phyloP scores from a whole-genome alignment of 768 basidiomycete species.

The Lentinula guzmanii region DNA sequence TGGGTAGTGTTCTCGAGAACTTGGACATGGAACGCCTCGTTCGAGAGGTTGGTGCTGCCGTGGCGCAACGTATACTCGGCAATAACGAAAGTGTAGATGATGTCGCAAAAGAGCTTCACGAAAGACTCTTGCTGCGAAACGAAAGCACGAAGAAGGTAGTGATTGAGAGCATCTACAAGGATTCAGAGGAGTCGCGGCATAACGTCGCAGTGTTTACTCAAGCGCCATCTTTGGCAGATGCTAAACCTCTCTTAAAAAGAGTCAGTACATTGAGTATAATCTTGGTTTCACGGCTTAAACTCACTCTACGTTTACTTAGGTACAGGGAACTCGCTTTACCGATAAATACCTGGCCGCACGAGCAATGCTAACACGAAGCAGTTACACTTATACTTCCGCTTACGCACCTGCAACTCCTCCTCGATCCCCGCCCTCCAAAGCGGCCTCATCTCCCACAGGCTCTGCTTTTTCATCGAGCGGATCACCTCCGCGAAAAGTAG shows the following conservation, averaged over 20 bases:
- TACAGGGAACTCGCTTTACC: slow-evolving; percentile 92
- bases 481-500: slow-evolving; percentile 84
- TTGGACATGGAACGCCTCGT: slow-evolving; percentile 98
- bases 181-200: slow-evolving; percentile 81
- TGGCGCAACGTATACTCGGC: slow-evolving; percentile 86
- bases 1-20: slow-evolving; percentile 94
- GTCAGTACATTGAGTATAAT: slow-evolving; percentile 35
- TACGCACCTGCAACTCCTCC: slow-evolving; percentile 43
- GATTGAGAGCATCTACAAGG: slow-evolving; percentile 94
- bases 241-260: slow-evolving; percentile 72
- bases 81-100: slow-evolving; percentile 96
- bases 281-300: background rate
- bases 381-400: slow-evolving; percentile 41
- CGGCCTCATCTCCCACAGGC: slow-evolving; percentile 34
- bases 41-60: slow-evolving; percentile 89
- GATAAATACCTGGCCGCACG: slow-evolving; percentile 88
- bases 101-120: slow-evolving; percentile 90
- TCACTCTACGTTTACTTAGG: slow-evolving; percentile 37
- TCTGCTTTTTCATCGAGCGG: slow-evolving; percentile 20
- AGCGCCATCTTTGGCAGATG: slow-evolving; percentile 64
- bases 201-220: slow-evolving; percentile 85
- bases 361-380: slow-evolving; percentile 45
- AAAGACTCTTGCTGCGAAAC: slow-evolving; percentile 82
- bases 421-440: slow-evolving; percentile 33
- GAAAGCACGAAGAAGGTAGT: slow-evolving; percentile 97